Conservation (phyloP, 2,329 filamentous ascomycete genomes). For the Cytospora schulzeri region DNA sequence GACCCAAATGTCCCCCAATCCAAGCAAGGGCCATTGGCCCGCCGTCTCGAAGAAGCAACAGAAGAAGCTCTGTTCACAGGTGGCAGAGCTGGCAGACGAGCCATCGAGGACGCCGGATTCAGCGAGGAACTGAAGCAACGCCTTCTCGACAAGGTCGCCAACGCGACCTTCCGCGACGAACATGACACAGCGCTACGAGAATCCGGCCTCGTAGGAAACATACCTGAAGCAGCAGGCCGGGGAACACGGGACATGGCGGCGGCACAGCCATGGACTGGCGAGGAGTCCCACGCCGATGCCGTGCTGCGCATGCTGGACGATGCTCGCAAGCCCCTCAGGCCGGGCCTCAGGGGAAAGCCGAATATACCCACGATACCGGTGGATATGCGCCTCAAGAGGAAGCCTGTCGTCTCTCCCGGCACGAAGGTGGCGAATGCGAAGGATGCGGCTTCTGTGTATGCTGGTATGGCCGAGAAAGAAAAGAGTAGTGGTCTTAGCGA, state of each 20-base stretch:
- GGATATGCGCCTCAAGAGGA: constrained; percentile 53
- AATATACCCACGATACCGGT: constrained; percentile 49
- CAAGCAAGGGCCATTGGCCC: constrained; percentile 53
- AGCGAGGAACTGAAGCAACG: constrained; percentile 63
- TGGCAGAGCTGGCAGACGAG: constrained; percentile 60
- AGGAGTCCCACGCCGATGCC: constrained; percentile 72
- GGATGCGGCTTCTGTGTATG: constrained; percentile 59
- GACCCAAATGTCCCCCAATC: neutral
- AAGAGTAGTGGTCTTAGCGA: constrained; percentile 62
- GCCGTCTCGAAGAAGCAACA: constrained; percentile 62
- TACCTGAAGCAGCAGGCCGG: constrained; percentile 62
- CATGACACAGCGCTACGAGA: constrained; percentile 52
- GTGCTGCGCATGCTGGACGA: constrained; percentile 85
- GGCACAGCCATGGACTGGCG: constrained; percentile 75
- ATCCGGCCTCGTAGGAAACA: constrained; percentile 38
- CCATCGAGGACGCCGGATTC: constrained; percentile 65
- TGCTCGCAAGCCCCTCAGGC: constrained; percentile 68
- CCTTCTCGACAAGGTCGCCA: constrained; percentile 58
- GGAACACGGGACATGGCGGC: constrained; percentile 70
- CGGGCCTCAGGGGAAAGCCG: constrained; percentile 49
- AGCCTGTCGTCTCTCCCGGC: constrained; percentile 44
- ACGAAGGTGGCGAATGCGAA: constrained; percentile 56
- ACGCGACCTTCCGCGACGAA: constrained; percentile 56
- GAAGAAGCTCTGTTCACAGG: constrained; percentile 63
- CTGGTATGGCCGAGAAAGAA: constrained; percentile 49